Base-by-base conservation (phyloP, 2,329 filamentous ascomycete species). In the Cladosporium halotolerans region DNA sequence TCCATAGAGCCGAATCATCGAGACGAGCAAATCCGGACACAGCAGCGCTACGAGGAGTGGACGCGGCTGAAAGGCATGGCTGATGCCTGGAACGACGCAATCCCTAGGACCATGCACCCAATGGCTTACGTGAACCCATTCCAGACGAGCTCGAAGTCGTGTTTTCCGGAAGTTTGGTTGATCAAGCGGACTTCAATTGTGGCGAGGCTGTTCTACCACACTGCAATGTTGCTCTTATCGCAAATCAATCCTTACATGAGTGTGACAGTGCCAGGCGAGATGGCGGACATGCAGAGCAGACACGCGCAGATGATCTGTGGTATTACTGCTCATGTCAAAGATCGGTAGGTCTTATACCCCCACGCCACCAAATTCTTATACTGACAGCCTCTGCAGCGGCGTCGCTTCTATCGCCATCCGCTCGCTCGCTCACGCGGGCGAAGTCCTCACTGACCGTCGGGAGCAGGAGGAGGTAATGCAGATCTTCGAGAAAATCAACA, bases 281-380 rank as follows among this genome's bases (percentile, higher is more conserved):
- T 92, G 81, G 80, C 79, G 44, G 76, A 79, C 4, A 78, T 87
- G 64, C 84, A 87, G 61, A 76, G 85, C 45, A 81, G 82, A 57
- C 89, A 96, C 65, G 86, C 89, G 0, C 85, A 87, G 60, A 85
- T 91, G 66, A 85, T 95, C 19, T 96, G 91, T 66, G 92, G 92
- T 11, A 95, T 97, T 57, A 84, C 88, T 19, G 88, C 89, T 2
- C 89, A 95, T 66, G 83, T 86, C 48, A 88, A 90, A 63, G 89
- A 95, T 66, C 79, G 82, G 76, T 79, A 66, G 61, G 72, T 65
- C 9, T 7, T n/a, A 19, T 16, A 9, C 13, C 44, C 18, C 14
- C 57, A 54, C n/a, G n/a, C 8, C 36, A 16, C 16, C 8, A 10
- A 39, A 2, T 11, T 8, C 4, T 16, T 14, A 18, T 58, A 50